Percentiles rank a stretch among this genome's conserved stretches.
phyloP scores from a whole-genome alignment of 2,329 filamentous ascomycete genomes.

The Ophiostoma pallidulum region DNA sequence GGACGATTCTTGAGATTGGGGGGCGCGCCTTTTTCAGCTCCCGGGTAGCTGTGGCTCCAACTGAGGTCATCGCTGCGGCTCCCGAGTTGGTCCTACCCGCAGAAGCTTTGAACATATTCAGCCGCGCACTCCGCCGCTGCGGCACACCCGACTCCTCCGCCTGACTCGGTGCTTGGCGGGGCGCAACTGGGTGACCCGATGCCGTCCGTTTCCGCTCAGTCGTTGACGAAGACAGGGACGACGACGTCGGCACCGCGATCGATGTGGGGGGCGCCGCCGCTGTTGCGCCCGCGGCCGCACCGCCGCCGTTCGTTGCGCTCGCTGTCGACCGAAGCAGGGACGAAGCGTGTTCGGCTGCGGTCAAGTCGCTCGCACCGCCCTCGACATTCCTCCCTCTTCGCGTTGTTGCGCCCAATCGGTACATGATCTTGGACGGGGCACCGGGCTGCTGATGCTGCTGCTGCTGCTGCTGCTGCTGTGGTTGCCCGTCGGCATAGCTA shows the following conservation, averaged over 20 bases:
- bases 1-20: constrained; percentile 55
- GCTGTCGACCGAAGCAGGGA: constrained; percentile 26
- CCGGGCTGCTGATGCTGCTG: constrained; percentile 9
- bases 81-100: constrained; percentile 54
- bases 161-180: constrained; percentile 39
- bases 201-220: constrained; percentile 78
- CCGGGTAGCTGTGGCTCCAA: constrained; percentile 51
- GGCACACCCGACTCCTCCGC: constrained; percentile 52
- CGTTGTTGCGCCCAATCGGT: constrained; percentile 39
- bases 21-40: constrained; percentile 81
- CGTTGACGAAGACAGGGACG: constrained; percentile 31
- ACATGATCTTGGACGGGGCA: constrained; percentile 53
- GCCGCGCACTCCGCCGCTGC: constrained; percentile 61
- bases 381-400: constrained; percentile 32
- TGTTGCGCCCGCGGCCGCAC: neutral
- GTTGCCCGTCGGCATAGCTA: constrained; percentile 37
- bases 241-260: constrained; percentile 15
- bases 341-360: constrained; percentile 31
- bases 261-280: neutral
- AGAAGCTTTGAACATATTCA: constrained; percentile 61
- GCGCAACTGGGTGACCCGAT: constrained; percentile 65
- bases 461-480: neutral
- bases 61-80: constrained; percentile 44
- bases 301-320: constrained; percentile 9
- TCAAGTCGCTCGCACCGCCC: constrained; percentile 10